phyloP scores from a whole-genome alignment of 1,139 yeast genomes.

The Protomyces macrosporus region DNA sequence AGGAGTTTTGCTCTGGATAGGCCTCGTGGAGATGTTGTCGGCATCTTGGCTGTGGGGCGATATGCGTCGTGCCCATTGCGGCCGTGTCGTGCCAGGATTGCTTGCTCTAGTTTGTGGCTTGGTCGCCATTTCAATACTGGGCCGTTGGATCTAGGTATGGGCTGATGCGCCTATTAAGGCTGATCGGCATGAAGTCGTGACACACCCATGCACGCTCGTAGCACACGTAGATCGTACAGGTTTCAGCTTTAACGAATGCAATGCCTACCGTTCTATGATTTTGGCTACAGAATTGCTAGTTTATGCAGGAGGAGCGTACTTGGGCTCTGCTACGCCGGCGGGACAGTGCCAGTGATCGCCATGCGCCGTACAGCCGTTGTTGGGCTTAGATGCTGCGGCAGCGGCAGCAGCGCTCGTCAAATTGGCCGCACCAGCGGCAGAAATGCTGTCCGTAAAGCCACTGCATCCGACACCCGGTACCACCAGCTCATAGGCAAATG shows the following conservation, averaged over 20 bases:
- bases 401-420: not conserved
- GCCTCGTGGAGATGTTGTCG: conserved; percentile 81
- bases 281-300: not conserved
- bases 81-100: conserved; percentile 1
- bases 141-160: conserved; percentile 31
- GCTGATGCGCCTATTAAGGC: not conserved
- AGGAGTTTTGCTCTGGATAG: conserved; percentile 79
- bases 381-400: not conserved
- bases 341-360: not conserved
- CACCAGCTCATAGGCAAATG: not conserved
- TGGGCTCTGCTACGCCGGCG: not conserved
- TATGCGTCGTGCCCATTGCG: conserved; percentile 26
- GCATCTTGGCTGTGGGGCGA: conserved; percentile 74
- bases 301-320: not conserved
- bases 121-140: conserved; percentile 39
- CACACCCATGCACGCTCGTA: no score
- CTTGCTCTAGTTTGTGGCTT: conserved; percentile 30
- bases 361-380: not conserved
- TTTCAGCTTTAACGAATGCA: not conserved
- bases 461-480: not conserved
- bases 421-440: not conserved
- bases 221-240: not conserved
- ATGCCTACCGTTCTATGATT: not conserved
- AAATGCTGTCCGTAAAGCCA: not conserved
- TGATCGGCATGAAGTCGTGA: no score